Evolutionary conservation across 1,284 basidiomycete species (phyloP).

Genomic region (Cutaneotrichosporon mucoides): DNA sequence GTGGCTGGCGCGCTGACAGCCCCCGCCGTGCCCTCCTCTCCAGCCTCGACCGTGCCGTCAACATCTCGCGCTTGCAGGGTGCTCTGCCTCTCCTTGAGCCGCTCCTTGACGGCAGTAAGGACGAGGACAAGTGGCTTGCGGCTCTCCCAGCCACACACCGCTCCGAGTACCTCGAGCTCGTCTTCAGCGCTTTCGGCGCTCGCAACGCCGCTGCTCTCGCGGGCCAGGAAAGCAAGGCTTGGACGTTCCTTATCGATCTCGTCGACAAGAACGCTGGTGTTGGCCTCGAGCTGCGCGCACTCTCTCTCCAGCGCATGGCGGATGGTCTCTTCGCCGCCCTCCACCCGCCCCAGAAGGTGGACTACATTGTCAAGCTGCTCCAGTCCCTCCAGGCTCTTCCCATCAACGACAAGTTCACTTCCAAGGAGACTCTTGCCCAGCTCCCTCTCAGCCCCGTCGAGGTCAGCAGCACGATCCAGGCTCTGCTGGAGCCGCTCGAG

Average conservation of each 20-base stretch:
- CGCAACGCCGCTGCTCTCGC: slow-evolving; percentile 23
- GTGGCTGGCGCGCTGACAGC: slow-evolving; percentile 56
- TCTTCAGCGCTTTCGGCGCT: slow-evolving; percentile 20
- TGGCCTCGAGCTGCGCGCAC: slow-evolving; percentile 14
- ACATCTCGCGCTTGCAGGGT: slow-evolving; percentile 59
- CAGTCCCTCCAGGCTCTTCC: slow-evolving; percentile 30
- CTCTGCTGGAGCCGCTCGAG: slow-evolving; percentile 30
- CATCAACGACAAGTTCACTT: slow-evolving; percentile 27
- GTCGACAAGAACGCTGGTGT: not conserved
- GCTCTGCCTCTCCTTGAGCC: slow-evolving; percentile 59
- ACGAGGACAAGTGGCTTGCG: slow-evolving; percentile 28
- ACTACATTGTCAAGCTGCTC: slow-evolving; percentile 31
- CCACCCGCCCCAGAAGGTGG: slow-evolving; percentile 23
- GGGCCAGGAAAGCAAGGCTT: slow-evolving; percentile 23
- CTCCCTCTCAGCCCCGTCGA: slow-evolving; percentile 25
- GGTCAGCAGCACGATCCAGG: slow-evolving; percentile 26
- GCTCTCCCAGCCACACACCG: slow-evolving; percentile 10
- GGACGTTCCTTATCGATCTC: slow-evolving; percentile 24
- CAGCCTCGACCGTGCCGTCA: slow-evolving; percentile 60
- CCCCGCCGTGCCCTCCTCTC: slow-evolving; percentile 61
- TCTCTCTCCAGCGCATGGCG: slow-evolving; percentile 30
- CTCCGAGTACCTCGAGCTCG: slow-evolving; percentile 26
- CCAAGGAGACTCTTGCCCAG: slow-evolving; percentile 25
- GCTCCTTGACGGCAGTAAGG: slow-evolving; percentile 28
- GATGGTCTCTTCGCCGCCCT: slow-evolving; percentile 36